Conservation (phyloP, 208 protist species). For the Leishmania tropica region DNA sequence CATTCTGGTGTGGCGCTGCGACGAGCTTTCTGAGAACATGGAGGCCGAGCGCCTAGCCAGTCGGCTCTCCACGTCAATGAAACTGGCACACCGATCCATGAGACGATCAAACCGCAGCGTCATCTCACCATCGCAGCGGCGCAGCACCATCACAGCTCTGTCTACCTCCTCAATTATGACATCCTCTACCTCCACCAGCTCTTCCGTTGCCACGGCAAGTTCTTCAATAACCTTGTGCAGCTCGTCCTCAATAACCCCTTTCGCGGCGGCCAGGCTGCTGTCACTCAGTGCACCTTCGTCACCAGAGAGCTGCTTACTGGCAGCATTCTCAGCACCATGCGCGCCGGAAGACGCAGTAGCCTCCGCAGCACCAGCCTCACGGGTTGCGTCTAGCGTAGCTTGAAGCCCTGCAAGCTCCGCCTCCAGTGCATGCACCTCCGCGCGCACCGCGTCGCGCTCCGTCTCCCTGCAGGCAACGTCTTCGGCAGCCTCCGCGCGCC, state of each 20-base stretch:
- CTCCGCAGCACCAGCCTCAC: constrained; percentile 3
- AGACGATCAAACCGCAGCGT: constrained; percentile 16
- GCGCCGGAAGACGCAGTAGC: neutral
- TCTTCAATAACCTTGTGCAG: constrained; percentile 16
- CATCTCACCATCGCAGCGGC: constrained; percentile 19
- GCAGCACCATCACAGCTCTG: constrained; percentile 6
- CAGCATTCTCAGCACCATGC: neutral
- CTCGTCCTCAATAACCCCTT: constrained; percentile 11
- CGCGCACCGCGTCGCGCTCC: neutral
- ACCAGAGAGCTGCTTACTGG: neutral
- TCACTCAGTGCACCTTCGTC: neutral
- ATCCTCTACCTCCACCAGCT: constrained; percentile 34
- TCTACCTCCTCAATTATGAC: constrained; percentile 40
- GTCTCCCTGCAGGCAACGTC: neutral
- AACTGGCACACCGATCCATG: constrained; percentile 16
- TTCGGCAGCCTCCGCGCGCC: neutral
- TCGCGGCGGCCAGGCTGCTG: neutral
- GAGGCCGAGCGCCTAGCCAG: constrained; percentile 2
- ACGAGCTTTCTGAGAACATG: neutral
- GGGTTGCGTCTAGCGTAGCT: constrained; percentile 10
- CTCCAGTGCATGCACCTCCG: neutral
- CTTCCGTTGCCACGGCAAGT: constrained; percentile 20
- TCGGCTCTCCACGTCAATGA: constrained; percentile 25
- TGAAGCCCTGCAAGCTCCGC: constrained; percentile 15
- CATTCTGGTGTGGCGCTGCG: neutral